Evolutionary conservation across 768 basidiomycete species (phyloP).

Genomic region (Boletus barrowsii): DNA sequence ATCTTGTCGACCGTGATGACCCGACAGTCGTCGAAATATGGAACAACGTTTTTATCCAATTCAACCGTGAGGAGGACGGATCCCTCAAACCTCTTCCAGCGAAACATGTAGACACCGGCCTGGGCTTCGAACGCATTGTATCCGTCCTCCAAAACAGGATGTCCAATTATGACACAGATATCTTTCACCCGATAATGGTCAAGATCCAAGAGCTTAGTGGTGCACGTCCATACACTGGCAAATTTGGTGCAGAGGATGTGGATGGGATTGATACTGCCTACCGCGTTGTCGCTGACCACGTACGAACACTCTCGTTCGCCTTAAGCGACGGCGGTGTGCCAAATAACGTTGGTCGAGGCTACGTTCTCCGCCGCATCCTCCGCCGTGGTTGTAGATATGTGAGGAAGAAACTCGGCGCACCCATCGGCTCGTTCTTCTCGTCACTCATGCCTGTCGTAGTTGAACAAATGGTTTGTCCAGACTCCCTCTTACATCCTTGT

Average conservation of each 20-base stretch:
- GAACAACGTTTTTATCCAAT: constrained; percentile 99
- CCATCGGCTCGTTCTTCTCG: constrained; percentile 94
- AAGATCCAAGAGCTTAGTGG: constrained; percentile 88
- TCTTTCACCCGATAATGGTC: constrained; percentile 85
- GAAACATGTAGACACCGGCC: constrained; percentile 97
- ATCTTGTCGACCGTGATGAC: constrained; percentile 94
- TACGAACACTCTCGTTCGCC: constrained; percentile 92
- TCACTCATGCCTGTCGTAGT: constrained; percentile 86
- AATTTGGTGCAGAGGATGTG: constrained; percentile 89
- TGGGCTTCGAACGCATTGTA: constrained; percentile 98
- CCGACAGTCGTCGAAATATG: constrained; percentile 97
- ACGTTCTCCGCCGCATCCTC: constrained; percentile 92
- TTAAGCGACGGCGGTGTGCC: constrained; percentile 96
- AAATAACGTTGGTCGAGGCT: constrained; percentile 93
- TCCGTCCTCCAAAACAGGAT: constrained; percentile 86
- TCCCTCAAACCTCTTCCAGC: constrained; percentile 77
- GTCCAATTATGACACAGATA: constrained; percentile 98
- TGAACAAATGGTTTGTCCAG: constrained; percentile 70
- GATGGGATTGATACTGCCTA: constrained; percentile 98
- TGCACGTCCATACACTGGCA: constrained; percentile 82
- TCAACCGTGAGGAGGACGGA: constrained; percentile 91
- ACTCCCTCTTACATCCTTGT: not conserved
- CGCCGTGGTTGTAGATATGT: constrained; percentile 94
- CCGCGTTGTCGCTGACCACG: constrained; percentile 94
- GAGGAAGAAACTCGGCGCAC: constrained; percentile 89